Evolutionary conservation across 805 yeast genomes (phyloP).

Genomic region (Starmerella asiatica): DNA sequence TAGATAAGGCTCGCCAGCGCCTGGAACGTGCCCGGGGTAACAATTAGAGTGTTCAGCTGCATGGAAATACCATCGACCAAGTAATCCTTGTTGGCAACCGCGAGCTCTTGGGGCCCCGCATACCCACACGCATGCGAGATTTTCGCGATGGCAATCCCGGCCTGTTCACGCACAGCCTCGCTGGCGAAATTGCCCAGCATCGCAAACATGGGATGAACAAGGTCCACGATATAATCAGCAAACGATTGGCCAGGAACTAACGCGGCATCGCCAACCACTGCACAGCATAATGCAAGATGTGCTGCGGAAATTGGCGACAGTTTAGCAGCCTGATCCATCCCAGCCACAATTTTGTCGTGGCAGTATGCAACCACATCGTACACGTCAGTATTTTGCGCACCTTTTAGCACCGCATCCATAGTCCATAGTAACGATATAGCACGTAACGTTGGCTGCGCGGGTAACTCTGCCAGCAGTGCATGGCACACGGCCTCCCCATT

Average conservation of each 20-base stretch:
- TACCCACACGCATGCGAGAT: slow-evolving; percentile 41
- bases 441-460: too few species aligned
- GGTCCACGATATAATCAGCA: slow-evolving; percentile 49
- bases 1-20: slow-evolving; percentile 56
- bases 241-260: slow-evolving; percentile 26
- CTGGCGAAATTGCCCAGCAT: slow-evolving; percentile 45
- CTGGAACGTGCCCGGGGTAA: slow-evolving; percentile 61
- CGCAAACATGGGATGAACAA: slow-evolving; percentile 59
- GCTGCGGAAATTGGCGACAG: slow-evolving; percentile 3
- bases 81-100: slow-evolving; percentile 64
- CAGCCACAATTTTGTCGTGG: slow-evolving; percentile 7
- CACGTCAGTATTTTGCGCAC: slow-evolving; percentile 3
- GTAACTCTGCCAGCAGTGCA: too few species aligned
- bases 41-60: slow-evolving; percentile 51
- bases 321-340: slow-evolving; percentile 3
- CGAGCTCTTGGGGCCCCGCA: slow-evolving; percentile 39
- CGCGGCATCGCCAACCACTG: slow-evolving; percentile 17
- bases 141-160: slow-evolving; percentile 40
- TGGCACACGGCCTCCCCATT: too few species aligned
- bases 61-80: slow-evolving; percentile 65
- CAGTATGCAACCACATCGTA: slow-evolving; percentile 16
- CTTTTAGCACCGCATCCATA: slow-evolving; percentile 5
- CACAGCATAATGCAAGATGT: slow-evolving; percentile 12
- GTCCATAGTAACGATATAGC: slow-evolving; percentile 17
- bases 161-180: slow-evolving; percentile 34